phyloP scores from a whole-genome alignment of 2,329 filamentous ascomycete genomes.

The Nemania sp. region DNA sequence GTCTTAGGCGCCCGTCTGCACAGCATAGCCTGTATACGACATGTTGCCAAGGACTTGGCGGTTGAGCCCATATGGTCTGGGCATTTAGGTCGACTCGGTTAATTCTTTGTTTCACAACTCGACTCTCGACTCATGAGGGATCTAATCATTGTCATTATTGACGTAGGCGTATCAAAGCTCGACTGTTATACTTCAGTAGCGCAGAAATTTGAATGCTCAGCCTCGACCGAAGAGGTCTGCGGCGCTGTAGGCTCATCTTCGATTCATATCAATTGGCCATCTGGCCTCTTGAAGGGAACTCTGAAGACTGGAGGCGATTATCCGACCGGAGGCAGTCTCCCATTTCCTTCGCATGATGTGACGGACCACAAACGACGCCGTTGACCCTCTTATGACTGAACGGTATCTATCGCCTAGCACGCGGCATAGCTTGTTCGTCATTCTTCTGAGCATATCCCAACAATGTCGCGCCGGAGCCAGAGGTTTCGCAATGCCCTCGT shows the following conservation, averaged over 20 bases:
- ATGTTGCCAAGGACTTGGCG: too few relatives aligned
- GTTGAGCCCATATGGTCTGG: too few relatives aligned
- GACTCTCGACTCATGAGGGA: too few relatives aligned
- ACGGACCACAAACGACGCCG: background rate
- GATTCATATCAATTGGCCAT: background rate
- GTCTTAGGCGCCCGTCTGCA: background rate
- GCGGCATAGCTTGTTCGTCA: background rate
- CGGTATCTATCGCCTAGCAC: background rate
- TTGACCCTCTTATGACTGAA: background rate
- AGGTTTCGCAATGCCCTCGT: conserved; percentile 12
- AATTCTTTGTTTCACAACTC: too few relatives aligned
- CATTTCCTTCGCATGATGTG: background rate
- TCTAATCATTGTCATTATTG: too few relatives aligned
- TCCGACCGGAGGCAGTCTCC: too few relatives aligned
- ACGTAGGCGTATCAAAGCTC: too few relatives aligned
- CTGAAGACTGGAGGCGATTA: too few relatives aligned
- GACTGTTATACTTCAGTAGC: background rate
- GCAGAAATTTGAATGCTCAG: too few relatives aligned
- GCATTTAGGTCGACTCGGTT: too few relatives aligned
- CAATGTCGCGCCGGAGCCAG: conserved; percentile 10
- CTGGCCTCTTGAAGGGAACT: background rate
- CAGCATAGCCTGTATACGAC: background rate
- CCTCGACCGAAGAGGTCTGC: background rate
- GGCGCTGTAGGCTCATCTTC: background rate
- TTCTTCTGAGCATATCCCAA: background rate